Evolutionary conservation across 257 asterid genomes (phyloP).

Genomic region (Paraleonurus japonicus): DNA sequence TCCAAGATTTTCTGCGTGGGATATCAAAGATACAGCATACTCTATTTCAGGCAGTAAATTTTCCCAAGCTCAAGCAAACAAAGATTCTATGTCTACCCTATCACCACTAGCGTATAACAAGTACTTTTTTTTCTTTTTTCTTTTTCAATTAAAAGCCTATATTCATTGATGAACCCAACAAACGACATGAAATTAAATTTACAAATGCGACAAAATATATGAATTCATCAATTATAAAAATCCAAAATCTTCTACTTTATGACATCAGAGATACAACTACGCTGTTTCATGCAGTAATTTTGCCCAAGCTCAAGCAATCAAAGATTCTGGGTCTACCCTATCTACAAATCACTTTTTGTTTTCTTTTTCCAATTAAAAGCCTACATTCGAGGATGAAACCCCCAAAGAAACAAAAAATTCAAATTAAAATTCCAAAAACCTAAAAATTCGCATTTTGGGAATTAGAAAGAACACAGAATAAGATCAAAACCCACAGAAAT

Average conservation of each 20-base stretch:
- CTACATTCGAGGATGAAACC: background rate
- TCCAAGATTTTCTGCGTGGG: conserved; percentile 29
- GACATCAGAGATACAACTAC: background rate
- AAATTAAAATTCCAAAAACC: background rate
- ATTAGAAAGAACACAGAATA: conserved; percentile 12
- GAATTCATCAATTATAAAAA: background rate
- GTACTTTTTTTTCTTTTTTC: background rate
- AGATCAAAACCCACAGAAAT: conserved; percentile 32
- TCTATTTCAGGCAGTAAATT: conserved; percentile 20
- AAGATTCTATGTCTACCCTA: conserved; percentile 24
- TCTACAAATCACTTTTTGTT: background rate
- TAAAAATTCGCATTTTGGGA: background rate
- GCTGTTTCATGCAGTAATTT: background rate
- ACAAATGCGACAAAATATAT: background rate
- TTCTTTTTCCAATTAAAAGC: background rate
- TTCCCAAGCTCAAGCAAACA: conserved; percentile 28
- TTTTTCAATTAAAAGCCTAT: background rate
- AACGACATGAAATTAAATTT: background rate
- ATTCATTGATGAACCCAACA: background rate
- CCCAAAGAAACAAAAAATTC: background rate
- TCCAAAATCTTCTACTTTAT: background rate
- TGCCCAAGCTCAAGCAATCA: background rate
- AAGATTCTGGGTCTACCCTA: background rate
- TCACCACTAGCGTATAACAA: conserved; percentile 8
- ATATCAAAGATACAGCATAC: conserved; percentile 23